Base-by-base conservation (phyloP, 108 stramenopile genomes). In the Nitzschia sp. region DNA sequence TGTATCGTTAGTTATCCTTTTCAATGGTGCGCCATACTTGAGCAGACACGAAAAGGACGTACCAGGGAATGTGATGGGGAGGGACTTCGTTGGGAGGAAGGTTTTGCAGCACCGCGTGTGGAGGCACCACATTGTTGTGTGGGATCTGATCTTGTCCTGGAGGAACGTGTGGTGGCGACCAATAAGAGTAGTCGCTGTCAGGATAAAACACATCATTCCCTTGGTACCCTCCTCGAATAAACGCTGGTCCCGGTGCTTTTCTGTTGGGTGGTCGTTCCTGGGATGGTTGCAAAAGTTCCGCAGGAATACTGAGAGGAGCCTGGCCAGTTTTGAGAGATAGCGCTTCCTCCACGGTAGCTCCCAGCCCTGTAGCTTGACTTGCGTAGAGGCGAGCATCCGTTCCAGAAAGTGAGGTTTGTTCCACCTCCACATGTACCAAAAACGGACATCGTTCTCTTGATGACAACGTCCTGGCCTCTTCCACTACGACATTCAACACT, bases 361-460 rank as follows among this genome's bases (percentile, higher is more conserved):
- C 89, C 8, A 87, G 21, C 11, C 66, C 69, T 14, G 61, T 57
- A 21, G 82, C 78, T 43, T 84, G 84, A 21, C 71, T 60, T 8
- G 86, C 84, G 77, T 91, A 93, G 40, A 93, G 63, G n/a, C 89
- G 72, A 21, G 92, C 86, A 66, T 93, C 92, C 53, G 78, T 82
- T n/a, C 89, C 89, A 15, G 82, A 83, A 53, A 93, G 67, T 9
- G 84, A 84, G 17, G 89, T 89, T 43, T 93, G 89, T 11, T 71
- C 86, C 3, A 93, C 89, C 63, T 93, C 92, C 53, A 90, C 70
- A 65, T 85, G 86, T 9, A 93, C 84, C 29, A 93, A 57, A 57
- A 82, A 90, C 0, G 92, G 92, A 67, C 92, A 93, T 26, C 92
- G 80, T 56, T 89, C 88, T 37, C 89, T 67, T 12, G 92, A 93